Base-by-base conservation (phyloP, 1,284 basidiomycete genomes). In the Prillingera fragicola region DNA sequence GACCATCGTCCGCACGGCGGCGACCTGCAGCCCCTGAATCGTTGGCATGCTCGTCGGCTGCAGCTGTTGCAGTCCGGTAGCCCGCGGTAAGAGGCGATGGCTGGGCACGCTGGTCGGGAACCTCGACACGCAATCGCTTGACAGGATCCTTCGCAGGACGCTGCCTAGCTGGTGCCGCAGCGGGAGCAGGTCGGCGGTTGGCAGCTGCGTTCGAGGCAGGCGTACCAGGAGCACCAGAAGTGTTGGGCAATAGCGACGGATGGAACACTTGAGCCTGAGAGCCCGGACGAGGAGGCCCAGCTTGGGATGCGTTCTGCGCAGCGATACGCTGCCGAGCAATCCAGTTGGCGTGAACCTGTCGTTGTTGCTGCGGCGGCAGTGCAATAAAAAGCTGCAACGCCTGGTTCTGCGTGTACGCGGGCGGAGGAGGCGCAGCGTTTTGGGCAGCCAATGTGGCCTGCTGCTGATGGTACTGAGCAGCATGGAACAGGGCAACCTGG, bases 1-100 rank as follows among this genome's bases (percentile, higher is more conserved):
- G 52, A 2, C 63, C 59, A 21, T 43, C 41, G 4, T 63, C 63
- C 4, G 59, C 53, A 12, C 48, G 44, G 10, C 43, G 39, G 8
- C 39, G 35, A 6, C 22, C 14, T 9, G 35, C 38, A 14, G 25
- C 17, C 1, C 25, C n/a, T 7, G 26, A 8, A 4, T 41, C 45
- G 3, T 12, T 32, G 5, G 12, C 38, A 6, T 44, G 28, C 10
- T 38, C 45, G 19, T 28, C 27, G n/a, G 13, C 14, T 2, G 34
- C 35, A 18, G 24, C 38, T n/a, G n/a, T n/a, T n/a, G n/a, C n/a
- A n/a, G n/a, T 24, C 8, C 19, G 33, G 3, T 29, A 25, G 5
- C 29, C 27, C 29, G 21, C 28, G n/a, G 17, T 38, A 13, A 29
- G 38, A 25, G 27, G 24, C 18, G 15, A 22, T 8, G 17, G 18